These are phyloP conservation scores for Geotrichum klebahnii DNA, from an alignment of 1,139 yeast genomes.

Conservation along the genomic window DNA sequence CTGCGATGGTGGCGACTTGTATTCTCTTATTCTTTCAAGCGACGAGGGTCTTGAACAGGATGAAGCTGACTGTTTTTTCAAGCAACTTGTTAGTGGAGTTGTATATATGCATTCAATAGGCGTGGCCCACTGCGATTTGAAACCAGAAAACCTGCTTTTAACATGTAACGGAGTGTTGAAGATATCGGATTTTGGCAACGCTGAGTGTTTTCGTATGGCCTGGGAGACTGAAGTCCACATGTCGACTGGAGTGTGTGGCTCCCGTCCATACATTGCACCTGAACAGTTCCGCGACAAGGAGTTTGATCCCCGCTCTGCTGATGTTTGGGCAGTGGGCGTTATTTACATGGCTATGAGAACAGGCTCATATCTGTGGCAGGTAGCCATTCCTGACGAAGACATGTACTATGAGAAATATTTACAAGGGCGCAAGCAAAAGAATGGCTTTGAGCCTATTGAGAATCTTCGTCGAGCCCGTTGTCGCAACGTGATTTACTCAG, in stretches of 20 bases:
- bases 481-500: conserved; percentile 85
- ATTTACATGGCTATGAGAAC: conserved; percentile 98
- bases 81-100: conserved; percentile 85
- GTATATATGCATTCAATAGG: conserved; percentile 97
- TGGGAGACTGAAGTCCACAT: conserved; percentile 88
- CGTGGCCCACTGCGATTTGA: conserved; percentile 89
- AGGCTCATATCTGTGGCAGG: conserved; percentile 88
- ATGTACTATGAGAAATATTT: conserved; percentile 73
- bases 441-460: conserved; percentile 91
- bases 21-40: conserved; percentile 75
- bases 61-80: conserved; percentile 94
- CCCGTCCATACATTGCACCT: conserved; percentile 94
- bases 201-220: conserved; percentile 94
- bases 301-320: conserved; percentile 88
- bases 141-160: conserved; percentile 84
- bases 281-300: conserved; percentile 75
- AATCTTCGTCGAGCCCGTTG: conserved; percentile 72
- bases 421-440: conserved; percentile 67
- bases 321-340: conserved; percentile 95
- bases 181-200: conserved; percentile 93
- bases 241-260: conserved; percentile 83
- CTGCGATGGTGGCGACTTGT: conserved; percentile 92
- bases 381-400: conserved; percentile 69
- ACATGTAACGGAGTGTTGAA: conserved; percentile 78
- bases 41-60: conserved; percentile 72